Percentiles rank a stretch among this genome's conserved stretches.
These are phyloP conservation scores for Pseudopyrenochaeta lycopersici DNA, from an alignment of 2,329 filamentous ascomycete species.

Conservation along the genomic window DNA sequence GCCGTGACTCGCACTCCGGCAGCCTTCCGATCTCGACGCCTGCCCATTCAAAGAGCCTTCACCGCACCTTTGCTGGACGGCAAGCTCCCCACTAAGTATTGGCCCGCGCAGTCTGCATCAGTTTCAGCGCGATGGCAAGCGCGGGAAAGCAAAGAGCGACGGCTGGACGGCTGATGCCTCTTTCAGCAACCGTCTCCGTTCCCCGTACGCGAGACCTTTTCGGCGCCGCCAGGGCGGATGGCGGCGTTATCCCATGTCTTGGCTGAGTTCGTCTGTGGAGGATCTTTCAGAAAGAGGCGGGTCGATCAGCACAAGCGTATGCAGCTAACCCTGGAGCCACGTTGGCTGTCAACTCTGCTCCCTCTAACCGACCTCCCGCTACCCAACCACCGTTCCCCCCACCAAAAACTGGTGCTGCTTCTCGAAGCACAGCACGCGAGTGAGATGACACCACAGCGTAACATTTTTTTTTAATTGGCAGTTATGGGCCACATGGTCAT, in stretches of 20 bases:
- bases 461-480: background rate
- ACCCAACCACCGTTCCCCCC: constrained; percentile 19
- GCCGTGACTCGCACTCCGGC: constrained; percentile 21
- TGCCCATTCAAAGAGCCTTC: constrained; percentile 11
- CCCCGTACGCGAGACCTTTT: constrained; percentile 37
- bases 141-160: constrained; percentile 36
- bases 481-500: background rate
- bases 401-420: constrained; percentile 21
- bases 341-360: constrained; percentile 40
- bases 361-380: constrained; percentile 31
- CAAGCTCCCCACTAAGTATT: constrained; percentile 25
- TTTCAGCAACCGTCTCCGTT: constrained; percentile 42
- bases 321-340: constrained; percentile 52
- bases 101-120: constrained; percentile 34
- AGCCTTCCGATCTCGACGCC: background rate
- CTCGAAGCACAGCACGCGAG: constrained; percentile 33
- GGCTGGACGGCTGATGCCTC: constrained; percentile 37
- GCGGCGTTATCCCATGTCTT: constrained; percentile 46
- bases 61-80: constrained; percentile 34
- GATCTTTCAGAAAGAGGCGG: constrained; percentile 47
- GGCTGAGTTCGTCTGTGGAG: constrained; percentile 48
- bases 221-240: constrained; percentile 46
- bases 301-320: constrained; percentile 52
- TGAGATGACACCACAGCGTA: constrained; percentile 22
- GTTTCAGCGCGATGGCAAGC: constrained; percentile 47